Evolutionary conservation across 1,284 basidiomycete genomes (phyloP), one percentile per base, ranked within the genome.

Genomic region (Rhodotorula sp.): DNA sequence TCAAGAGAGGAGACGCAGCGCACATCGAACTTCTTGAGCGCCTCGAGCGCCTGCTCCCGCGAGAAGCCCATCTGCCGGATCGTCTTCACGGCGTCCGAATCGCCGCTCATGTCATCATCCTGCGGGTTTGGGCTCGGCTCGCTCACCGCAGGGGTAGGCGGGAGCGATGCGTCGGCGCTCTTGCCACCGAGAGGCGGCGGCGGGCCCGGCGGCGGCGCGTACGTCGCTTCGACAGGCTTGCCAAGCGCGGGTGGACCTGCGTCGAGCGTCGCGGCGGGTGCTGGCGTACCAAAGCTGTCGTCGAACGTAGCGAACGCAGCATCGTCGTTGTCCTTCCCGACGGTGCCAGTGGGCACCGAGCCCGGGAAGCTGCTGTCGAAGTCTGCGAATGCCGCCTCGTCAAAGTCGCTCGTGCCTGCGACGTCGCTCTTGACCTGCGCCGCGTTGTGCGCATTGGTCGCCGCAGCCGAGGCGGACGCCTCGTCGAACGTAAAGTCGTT

Each of bases 41-140:
- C 90, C 42, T 84, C 84, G 12, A 93, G 85, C 0, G 90, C 90
- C 80, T 92, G 88, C n/a, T 84, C 81, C 61, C 91, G 87, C 76
- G 86, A 88, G 84, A 93, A 93, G 52, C 92, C 91, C 91, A 93
- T 93, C 45, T 85, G 86, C 61, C 86, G 87, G 57, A 93, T 83
- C 77, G 89, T 88, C 79, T 90, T 92, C 48, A 93, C 90, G 0
- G 87, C 83, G 74, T 89, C 88, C 23, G 89, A 87, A 74, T 93
- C 91, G 72, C 91, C 90, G 45, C 88, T 88, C 10, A 55, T 44
- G 5, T 70, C 76, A 13, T 61, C 59, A 7, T 21, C 19, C 17
- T 44, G 54, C n/a, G 45, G 60, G 42, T 52, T 16, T 17, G 54
- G 25, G 12, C 55, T 45, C 4, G 57, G 34, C 10, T 44, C 44